These are phyloP conservation scores for Tothia fuscella DNA, from an alignment of 2,329 filamentous ascomycete genomes.

Conservation along the genomic window DNA sequence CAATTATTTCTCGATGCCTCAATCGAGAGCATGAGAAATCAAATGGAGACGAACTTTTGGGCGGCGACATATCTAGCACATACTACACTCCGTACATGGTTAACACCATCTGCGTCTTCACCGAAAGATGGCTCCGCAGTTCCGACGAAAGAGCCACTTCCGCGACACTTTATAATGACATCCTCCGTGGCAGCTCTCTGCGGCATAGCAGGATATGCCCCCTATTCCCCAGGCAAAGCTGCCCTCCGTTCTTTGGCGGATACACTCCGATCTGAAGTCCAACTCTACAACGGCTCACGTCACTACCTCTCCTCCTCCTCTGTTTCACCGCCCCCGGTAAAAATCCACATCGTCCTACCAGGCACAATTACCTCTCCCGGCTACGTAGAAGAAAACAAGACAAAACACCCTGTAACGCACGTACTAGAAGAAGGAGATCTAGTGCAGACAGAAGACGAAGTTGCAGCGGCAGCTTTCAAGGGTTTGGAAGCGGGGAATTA, in stretches of 20 bases:
- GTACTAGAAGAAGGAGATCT: conserved; percentile 75
- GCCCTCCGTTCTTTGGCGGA: conserved; percentile 77
- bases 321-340: conserved; percentile 49
- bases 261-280: conserved; percentile 68
- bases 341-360: conserved; percentile 72
- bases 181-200: conserved; percentile 65
- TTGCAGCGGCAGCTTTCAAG: conserved; percentile 56
- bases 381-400: conserved; percentile 59
- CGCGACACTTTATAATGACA: conserved; percentile 80
- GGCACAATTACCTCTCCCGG: conserved; percentile 73
- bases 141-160: conserved; percentile 22
- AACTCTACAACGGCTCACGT: conserved; percentile 64
- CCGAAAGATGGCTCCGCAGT: conserved; percentile 16
- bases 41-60: conserved; percentile 93
- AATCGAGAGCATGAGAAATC: conserved; percentile 52
- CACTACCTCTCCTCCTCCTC: conserved; percentile 28
- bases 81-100: conserved; percentile 64
- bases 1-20: conserved; percentile 67
- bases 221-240: conserved; percentile 76
- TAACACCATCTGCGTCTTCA: conserved; percentile 31
- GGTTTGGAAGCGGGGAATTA: conserved; percentile 74
- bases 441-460: conserved; percentile 63
- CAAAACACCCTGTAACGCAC: conserved; percentile 70
- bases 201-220: conserved; percentile 66
- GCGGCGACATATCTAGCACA: conserved; percentile 78